A percentile compares a stretch with the other conserved stretches of the same genome.
Evolutionary conservation across 2,329 filamentous ascomycete species (phyloP).

Genomic region (Arachnopeziza araneosa): DNA sequence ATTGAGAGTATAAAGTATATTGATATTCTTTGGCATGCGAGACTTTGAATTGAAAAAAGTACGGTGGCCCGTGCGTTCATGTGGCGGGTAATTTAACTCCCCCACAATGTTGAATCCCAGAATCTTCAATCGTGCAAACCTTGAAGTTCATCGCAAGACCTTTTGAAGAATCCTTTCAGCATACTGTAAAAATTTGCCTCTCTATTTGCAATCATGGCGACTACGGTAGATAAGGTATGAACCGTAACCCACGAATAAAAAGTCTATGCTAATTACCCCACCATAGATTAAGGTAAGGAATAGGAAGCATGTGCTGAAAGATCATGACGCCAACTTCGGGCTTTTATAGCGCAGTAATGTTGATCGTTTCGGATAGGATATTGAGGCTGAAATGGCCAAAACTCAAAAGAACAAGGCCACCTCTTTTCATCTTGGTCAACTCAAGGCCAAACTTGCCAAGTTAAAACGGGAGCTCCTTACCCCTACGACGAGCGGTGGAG

Average conservation of each 20-base stretch:
- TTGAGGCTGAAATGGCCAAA: conserved; percentile 95
- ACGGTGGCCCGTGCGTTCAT: neutral
- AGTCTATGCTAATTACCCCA: conserved; percentile 19
- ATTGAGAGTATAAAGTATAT: neutral
- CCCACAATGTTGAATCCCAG: neutral
- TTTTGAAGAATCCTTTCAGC: neutral
- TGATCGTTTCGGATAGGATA: conserved; percentile 41
- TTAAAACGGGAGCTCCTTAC: conserved; percentile 93
- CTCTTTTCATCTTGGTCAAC: conserved; percentile 86
- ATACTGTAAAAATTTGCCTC: neutral
- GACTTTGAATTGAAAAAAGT: neutral
- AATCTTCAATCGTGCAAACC: neutral
- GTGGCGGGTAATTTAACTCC: neutral
- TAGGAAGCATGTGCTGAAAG: neutral
- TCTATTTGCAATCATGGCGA: conserved; percentile 65
- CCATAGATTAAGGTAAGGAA: conserved; percentile 64
- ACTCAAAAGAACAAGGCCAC: conserved; percentile 98
- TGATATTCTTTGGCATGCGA: neutral
- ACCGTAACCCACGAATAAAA: neutral
- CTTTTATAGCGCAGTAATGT: neutral
- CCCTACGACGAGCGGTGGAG: conserved; percentile 76
- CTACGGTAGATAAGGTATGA: conserved; percentile 89
- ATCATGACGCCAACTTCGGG: neutral
- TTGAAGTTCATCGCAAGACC: neutral
- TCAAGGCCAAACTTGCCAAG: conserved; percentile 98